Base-by-base conservation (phyloP, 208 protist genomes). In the Trypanosoma avium region DNA sequence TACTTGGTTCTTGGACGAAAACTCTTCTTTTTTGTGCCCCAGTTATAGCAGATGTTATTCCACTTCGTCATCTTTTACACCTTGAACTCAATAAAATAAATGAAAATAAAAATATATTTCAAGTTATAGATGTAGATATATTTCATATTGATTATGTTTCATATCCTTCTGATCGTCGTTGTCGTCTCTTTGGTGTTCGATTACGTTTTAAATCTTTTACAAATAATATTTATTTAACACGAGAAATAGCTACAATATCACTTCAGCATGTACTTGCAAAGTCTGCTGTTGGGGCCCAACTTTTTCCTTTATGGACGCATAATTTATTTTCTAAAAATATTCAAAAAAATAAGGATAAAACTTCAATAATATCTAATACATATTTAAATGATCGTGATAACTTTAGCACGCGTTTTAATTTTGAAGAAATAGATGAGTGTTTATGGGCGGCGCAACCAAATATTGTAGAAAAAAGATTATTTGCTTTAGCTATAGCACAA, bases 1-100 rank as follows among this genome's bases (percentile, higher is more conserved):
- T 90, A 46, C 57, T 81, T 24, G 84, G 84, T 1, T 48, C 26
- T 36, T 90, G 84, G 84, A 83, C 75, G 5, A 33, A 42, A 0
- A 87, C 80, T 21, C 70, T 86, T 42, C 68, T 85, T 12, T 87
- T 90, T 33, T 81, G 81, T 30, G 80, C 81, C 3, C 81, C 81
- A 0, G 61, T 73, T 8, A 49, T 78, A 24, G 84, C 84, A 2
- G 84, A 90, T 47, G 66, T 87, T n/a, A 27, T 84, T 56, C 55
- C 71, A 3, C 63, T 90, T 35, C 73, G 61, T 30, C 21, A 21
- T n/a, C 27, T 52, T 50, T 15, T 73, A 9, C 21, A 30, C 13
- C 55, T 17, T 35, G 33, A 49, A 8, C 12, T 48, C 35, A 24
- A 35, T 52, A 43, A 46, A 27, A 19, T n/a, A 33, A 57, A 19